Base-by-base conservation (phyloP, 78 protist species). In the Bigelowiella natans region DNA sequence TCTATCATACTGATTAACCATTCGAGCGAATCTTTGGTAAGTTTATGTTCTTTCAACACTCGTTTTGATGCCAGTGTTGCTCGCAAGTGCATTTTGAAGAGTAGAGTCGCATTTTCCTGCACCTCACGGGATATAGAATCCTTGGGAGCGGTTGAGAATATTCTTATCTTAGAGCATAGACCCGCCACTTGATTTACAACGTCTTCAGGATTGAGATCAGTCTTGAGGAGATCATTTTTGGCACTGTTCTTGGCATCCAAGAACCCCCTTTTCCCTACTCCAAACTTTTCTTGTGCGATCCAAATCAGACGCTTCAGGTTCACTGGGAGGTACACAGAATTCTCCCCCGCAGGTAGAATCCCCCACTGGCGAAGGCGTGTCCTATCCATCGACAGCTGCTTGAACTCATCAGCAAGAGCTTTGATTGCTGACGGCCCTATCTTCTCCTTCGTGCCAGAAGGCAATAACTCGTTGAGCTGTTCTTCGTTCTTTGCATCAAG, bases 1-100 rank as follows among this genome's bases (percentile, higher is more conserved):
- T 93, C 95, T 51, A 99, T 93, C 91, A 98, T 99, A 37, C 97
- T 98, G 7, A 95, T 31, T 37, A 98, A 37, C 98, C 98, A 98
- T 3, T 94, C 92, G 87, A 99, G 97, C 1, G 99, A 98, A 36
- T 90, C 89, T 36, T n/a, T 1, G 39, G 36, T 88, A 2, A 99
- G 89, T 0, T 94, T 85, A 92, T 96, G 36, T 34, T 87, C 89
- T 29, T 64, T 39, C 82, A 2, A 18, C 37, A 73, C 38, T 18
- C 93, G 91, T 91, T 93, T 92, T 0, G 97, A 64, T 31, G 97
- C 64, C 3, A 98, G 93, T 29, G 36, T 34, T 11, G 94, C 7
- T 31, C 98, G 94, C 1, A 94, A 2, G 18, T 96, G 37, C 30
- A 95, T 90, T 28, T 88, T 64, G 90, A 97, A 96, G 40, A 98